phyloP scores from a whole-genome alignment of 108 stramenopile species.

The Seminavis robusta region DNA sequence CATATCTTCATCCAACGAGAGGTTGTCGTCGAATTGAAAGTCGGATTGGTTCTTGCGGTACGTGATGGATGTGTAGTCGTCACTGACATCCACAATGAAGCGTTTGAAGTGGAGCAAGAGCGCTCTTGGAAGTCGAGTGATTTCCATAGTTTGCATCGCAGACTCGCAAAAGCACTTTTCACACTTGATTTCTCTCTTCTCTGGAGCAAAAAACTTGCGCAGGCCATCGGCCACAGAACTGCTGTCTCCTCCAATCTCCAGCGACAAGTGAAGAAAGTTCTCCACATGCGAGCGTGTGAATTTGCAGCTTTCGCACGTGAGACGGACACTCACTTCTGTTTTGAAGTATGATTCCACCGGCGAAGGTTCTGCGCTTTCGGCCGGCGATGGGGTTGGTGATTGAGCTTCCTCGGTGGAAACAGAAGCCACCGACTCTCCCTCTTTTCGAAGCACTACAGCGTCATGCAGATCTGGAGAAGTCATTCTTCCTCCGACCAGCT shows the following conservation, averaged over 20 bases:
- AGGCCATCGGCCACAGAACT: slow-evolving; percentile 42
- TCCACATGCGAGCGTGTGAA: slow-evolving; percentile 48
- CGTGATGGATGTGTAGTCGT: slow-evolving; percentile 37
- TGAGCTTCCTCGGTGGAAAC: not conserved
- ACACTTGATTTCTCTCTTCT: slow-evolving; percentile 77
- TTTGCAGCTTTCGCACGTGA: slow-evolving; percentile 58
- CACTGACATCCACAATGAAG: slow-evolving; percentile 53
- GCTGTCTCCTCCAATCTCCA: slow-evolving; percentile 36
- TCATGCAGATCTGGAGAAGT: slow-evolving; percentile 3
- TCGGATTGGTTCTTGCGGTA: slow-evolving; percentile 50
- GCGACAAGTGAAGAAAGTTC: slow-evolving; percentile 44
- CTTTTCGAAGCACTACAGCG: slow-evolving; percentile 13
- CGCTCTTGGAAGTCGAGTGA: slow-evolving; percentile 34
- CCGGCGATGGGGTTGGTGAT: not conserved
- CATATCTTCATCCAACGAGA: slow-evolving; percentile 22
- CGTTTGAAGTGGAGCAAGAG: slow-evolving; percentile 60
- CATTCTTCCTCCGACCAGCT: slow-evolving; percentile 53
- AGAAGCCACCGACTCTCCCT: not conserved
- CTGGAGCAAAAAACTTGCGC: slow-evolving; percentile 59
- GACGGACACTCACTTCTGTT: slow-evolving; percentile 39
- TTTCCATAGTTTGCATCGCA: slow-evolving; percentile 41
- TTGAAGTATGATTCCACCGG: slow-evolving; percentile 41
- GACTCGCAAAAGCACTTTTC: slow-evolving; percentile 75
- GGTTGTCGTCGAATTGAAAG: slow-evolving; percentile 27
- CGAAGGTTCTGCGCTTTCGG: slow-evolving; percentile 5